A percentile compares a stretch with the other conserved stretches of the same genome.
These are phyloP conservation scores for Stemphylium beticola DNA, from an alignment of 2,329 filamentous ascomycete genomes.

Conservation along the genomic window DNA sequence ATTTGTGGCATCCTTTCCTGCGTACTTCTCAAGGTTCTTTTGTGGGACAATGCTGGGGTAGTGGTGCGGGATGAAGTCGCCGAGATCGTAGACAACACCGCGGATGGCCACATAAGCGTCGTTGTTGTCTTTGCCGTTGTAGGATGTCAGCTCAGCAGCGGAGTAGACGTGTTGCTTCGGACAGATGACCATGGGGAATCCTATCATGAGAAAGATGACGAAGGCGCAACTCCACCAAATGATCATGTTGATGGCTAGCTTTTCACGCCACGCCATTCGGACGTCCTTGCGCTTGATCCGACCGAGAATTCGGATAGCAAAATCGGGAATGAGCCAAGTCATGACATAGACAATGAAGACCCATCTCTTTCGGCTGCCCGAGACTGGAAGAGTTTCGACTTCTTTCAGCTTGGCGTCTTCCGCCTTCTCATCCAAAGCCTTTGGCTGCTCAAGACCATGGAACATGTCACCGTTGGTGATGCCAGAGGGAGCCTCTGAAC, in stretches of 20 bases:
- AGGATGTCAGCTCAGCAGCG: conserved; percentile 72
- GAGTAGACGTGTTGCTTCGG: conserved; percentile 90
- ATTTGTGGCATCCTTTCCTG: conserved; percentile 82
- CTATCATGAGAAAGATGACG: conserved; percentile 86
- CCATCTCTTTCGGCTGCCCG: conserved; percentile 86
- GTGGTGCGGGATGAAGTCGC: conserved; percentile 73
- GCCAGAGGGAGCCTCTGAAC: conserved; percentile 93
- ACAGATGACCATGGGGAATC: conserved; percentile 87
- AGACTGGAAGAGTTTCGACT: conserved; percentile 82
- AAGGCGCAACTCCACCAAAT: conserved; percentile 87
- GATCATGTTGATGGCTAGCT: conserved; percentile 95
- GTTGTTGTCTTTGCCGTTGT: conserved; percentile 72
- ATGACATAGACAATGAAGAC: conserved; percentile 80
- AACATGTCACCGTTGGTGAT: conserved; percentile 95
- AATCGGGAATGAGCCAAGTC: conserved; percentile 88
- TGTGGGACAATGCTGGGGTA: conserved; percentile 72
- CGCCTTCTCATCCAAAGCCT: conserved; percentile 93
- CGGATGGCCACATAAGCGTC: conserved; percentile 80
- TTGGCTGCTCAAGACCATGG: conserved; percentile 89
- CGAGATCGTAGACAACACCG: conserved; percentile 86
- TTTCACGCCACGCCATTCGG: conserved; percentile 92
- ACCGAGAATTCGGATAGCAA: conserved; percentile 76
- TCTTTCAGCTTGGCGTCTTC: conserved; percentile 90
- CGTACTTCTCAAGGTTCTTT: conserved; percentile 76
- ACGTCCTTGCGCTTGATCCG: conserved; percentile 92